Percentiles rank a stretch among this genome's conserved stretches.
Conservation (phyloP, 306 rosid species). For the Citrullus amarus region DNA sequence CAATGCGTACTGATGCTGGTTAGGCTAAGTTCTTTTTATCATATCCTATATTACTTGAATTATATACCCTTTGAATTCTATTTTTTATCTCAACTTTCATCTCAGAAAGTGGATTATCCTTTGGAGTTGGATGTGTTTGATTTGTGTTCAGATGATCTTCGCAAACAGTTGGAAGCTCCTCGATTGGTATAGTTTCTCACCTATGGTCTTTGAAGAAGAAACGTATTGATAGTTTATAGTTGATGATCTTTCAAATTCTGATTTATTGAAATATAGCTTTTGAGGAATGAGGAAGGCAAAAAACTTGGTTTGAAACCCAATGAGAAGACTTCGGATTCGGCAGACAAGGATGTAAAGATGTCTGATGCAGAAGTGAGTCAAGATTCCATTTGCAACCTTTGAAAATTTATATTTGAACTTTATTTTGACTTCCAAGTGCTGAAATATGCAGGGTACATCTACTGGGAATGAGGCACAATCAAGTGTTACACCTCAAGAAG, state of each 20-base stretch:
- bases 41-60: background rate
- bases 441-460: constrained; percentile 61
- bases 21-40: too few species aligned
- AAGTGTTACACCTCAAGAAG: constrained; percentile 49
- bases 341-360: constrained; percentile 63
- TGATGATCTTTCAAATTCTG: background rate
- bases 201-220: background rate
- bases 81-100: constrained; percentile 13
- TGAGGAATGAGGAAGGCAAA: constrained; percentile 88
- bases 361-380: constrained; percentile 65
- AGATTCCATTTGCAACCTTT: background rate
- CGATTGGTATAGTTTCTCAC: constrained; percentile 45
- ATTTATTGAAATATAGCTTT: constrained; percentile 20
- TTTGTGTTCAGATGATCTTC: constrained; percentile 89
- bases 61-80: background rate
- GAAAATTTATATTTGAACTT: background rate
- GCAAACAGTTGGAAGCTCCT: constrained; percentile 67
- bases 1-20: too few species aligned
- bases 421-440: background rate
- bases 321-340: constrained; percentile 42
- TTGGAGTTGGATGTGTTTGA: constrained; percentile 85
- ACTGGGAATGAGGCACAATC: constrained; percentile 65
- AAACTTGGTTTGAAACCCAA: constrained; percentile 67
- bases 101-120: constrained; percentile 98
- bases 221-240: background rate